Conservation (phyloP, 805 yeast genomes). For the Jamesozyma piceae region DNA sequence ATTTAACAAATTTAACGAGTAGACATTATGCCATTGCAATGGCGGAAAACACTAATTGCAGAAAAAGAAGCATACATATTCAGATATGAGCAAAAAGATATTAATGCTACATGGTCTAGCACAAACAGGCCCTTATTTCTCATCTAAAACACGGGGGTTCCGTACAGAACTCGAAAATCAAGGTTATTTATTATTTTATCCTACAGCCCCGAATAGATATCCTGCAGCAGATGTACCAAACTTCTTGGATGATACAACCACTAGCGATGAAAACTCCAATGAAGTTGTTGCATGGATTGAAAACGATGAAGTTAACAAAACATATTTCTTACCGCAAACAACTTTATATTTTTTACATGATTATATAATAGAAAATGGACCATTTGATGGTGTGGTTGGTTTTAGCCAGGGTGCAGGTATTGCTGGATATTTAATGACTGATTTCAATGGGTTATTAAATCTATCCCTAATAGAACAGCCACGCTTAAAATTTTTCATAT, state of each 20-base stretch:
- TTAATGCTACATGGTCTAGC: constrained; percentile 86
- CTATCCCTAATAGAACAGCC: constrained; percentile 34
- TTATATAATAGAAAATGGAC: constrained; percentile 51
- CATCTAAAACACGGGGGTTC: constrained; percentile 77
- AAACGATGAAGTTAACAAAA: constrained; percentile 32
- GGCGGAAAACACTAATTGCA: no score
- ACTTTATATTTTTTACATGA: constrained; percentile 36
- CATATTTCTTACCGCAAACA: constrained; percentile 26
- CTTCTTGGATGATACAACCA: constrained; percentile 29
- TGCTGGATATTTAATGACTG: constrained; percentile 55
- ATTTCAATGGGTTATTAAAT: constrained; percentile 39
- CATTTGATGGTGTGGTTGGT: constrained; percentile 78
- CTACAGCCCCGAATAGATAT: constrained; percentile 66
- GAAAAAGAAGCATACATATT: no score
- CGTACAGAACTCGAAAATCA: constrained; percentile 51
- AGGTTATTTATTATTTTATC: constrained; percentile 61
- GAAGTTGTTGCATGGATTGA: constrained; percentile 61
- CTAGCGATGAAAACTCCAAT: constrained; percentile 17
- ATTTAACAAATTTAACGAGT: no score
- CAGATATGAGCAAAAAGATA: constrained; percentile 36
- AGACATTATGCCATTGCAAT: no score
- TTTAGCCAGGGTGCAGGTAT: constrained; percentile 94
- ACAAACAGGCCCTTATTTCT: constrained; percentile 71
- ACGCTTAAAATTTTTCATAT: constrained; percentile 54
- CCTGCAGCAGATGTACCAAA: constrained; percentile 56